Base-by-base conservation (phyloP, 2,329 filamentous ascomycete genomes). In the Xylaria multiplex region DNA sequence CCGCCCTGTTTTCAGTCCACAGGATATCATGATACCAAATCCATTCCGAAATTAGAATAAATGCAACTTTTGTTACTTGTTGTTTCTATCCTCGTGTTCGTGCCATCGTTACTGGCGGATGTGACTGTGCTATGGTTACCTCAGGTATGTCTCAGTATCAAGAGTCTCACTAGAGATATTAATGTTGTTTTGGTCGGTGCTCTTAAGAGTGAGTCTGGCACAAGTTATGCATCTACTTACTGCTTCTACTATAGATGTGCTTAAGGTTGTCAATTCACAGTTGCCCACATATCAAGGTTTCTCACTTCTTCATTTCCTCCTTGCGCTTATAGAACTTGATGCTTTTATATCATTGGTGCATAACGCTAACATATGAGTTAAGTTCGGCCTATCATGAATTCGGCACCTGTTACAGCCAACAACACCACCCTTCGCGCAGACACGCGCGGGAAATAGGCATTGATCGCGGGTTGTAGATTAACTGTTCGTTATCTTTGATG, bases 1-100 rank as follows among this genome's bases (percentile, higher is more conserved):
- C 70, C 58, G 49, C 8, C 6, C 24, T 16, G 49, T 8, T 58
- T 57, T 60, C 3, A 37, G 59, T 40, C 50, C 43, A 43, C 14
- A 42, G 55, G 59, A 58, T 64, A 62, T 65, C 19, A 67, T 64
- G 67, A 69, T 67, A 65, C 59, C 65, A 65, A 63, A 24, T 35
- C 54, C 35, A 46, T 55, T 49, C 53, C 22, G 32, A 57, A 19
- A 55, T 46, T 59, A 30, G 2, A 32, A 59, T 53, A 14, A 32
- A 59, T 53, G 16, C 37, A 4, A 55, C 7, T 49, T 32, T 54
- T 45, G 19, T 55, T 53, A 35, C 8, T 40, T 8, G 6, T 9
- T 27, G 2, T 35, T n/a, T 58, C 24, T 5, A 37, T 54, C 30
- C n/a, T 32, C 22, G 30, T 37, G n/a, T 16, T 53, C 45, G n/a